Evolutionary conservation across 176 grass and related monocot genomes (phyloP).

Genomic region (Avena insularis): DNA sequence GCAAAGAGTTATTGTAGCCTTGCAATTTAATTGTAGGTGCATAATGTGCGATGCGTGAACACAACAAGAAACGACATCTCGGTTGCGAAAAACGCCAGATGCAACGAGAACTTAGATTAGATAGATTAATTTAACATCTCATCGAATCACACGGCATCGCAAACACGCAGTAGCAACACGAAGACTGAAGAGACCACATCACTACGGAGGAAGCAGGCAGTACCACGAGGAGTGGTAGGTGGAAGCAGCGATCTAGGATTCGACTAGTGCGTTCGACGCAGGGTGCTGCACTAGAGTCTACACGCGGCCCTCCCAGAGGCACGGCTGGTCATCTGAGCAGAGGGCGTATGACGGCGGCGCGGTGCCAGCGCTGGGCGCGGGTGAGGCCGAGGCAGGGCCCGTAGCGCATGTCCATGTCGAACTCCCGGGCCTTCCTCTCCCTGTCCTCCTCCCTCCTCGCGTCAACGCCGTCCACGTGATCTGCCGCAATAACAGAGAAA

Average conservation of each 20-base stretch:
- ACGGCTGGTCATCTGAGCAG: constrained; percentile 54
- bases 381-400: constrained; percentile 78
- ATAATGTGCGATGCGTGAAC: background rate
- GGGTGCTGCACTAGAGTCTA: constrained; percentile 5
- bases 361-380: constrained; percentile 62
- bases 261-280: background rate
- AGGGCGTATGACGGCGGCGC: constrained; percentile 52
- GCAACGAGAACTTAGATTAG: background rate
- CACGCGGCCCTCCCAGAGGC: constrained; percentile 72
- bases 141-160: background rate
- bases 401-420: constrained; percentile 86
- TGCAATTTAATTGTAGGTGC: background rate
- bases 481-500: background rate
- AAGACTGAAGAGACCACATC: background rate
- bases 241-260: background rate
- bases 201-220: background rate
- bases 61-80: background rate
- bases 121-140: background rate
- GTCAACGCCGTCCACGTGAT: background rate
- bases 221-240: constrained; percentile 41
- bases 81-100: background rate
- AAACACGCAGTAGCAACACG: background rate
- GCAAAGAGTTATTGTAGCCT: background rate
- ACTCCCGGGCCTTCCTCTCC: constrained; percentile 53
- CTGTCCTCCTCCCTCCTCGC: background rate